Evolutionary conservation across 1,284 basidiomycete species (phyloP), one percentile per base, ranked within the genome.

Genomic region (Sporisorium iseilematis-ciliati): DNA sequence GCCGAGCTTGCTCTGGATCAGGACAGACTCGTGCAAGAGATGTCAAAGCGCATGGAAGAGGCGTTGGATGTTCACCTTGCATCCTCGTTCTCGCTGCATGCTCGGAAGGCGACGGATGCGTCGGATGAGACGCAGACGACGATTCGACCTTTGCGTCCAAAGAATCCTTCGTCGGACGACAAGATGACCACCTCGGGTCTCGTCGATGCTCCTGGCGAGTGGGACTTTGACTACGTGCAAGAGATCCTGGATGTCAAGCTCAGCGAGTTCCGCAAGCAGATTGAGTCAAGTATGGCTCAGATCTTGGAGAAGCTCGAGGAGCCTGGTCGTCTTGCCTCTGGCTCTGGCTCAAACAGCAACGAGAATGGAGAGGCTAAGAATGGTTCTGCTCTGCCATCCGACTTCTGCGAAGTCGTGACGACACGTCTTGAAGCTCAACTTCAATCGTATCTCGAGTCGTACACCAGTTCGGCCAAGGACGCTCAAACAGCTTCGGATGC

Each of bases 151-250:
- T 23, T 49, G 4, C 43, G 55, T 5, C 35, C 50, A 2, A 51
- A 29, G 6, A 16, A 25, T 25, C 18, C 57, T 21, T 51, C 57
- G 11, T 38, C 55, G 2, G 65, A 65, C n/a, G 62, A 54, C 46
- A 68, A 67, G 56, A 49, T 45, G 42, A 41, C 49, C 33, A 49
- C 16, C 51, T 65, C 55, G 4, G 65, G 55, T 14, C 48, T 63
- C 2, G 59, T 67, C 14, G 79, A 80, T 45, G 76, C 66, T 2
- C 53, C 63, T 0, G 78, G 73, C 55, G 78, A 80, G 20, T 67
- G 70, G 51, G 76, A 81, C 68, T 81, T 80, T 51, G 80, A 81
- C 71, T 80, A 79, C 43, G 76, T 81, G 20, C 70, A 73, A 26
- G 78, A 80, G 8, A 55, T 70, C 20, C 59, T 81, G 14, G 80